A percentile compares a stretch with the other conserved stretches of the same genome.
These are phyloP conservation scores for Cladosporium halotolerans DNA, from an alignment of 2,329 filamentous ascomycete species.

Conservation along the genomic window DNA sequence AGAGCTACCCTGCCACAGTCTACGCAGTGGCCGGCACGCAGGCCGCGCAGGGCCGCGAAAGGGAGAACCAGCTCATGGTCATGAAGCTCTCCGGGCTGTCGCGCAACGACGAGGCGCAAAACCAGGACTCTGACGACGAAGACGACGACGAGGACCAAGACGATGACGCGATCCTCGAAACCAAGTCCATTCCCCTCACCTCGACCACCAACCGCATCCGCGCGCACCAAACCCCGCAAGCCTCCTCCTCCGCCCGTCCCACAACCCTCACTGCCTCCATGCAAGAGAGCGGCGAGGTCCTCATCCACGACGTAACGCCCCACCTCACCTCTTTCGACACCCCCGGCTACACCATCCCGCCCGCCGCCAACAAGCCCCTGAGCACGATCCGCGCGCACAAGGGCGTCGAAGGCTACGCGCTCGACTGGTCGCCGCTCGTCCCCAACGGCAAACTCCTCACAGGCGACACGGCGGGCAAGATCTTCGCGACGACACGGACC, in stretches of 20 bases:
- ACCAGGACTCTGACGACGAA: conserved; percentile 62
- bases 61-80: conserved; percentile 90
- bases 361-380: conserved; percentile 81
- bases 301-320: conserved; percentile 90
- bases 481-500: conserved; percentile 80
- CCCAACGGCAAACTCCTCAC: conserved; percentile 81
- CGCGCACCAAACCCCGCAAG: conserved; percentile 68
- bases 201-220: conserved; percentile 94
- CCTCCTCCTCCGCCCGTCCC: conserved; percentile 63
- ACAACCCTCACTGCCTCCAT: conserved; percentile 84
- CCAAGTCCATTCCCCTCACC: conserved; percentile 75
- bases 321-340: conserved; percentile 85
- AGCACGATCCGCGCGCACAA: conserved; percentile 87
- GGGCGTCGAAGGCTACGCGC: conserved; percentile 76
- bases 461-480: conserved; percentile 82
- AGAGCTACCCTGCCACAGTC: conserved; percentile 88
- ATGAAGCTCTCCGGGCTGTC: conserved; percentile 93
- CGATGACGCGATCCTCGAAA: conserved; percentile 85
- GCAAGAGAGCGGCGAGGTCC: conserved; percentile 81
- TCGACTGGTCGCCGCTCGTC: conserved; percentile 89
- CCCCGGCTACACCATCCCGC: conserved; percentile 71
- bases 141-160: conserved; percentile 67
- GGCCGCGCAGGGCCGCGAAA: conserved; percentile 65
- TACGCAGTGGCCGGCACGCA: conserved; percentile 95
- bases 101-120: conserved; percentile 69